Base-by-base conservation (phyloP, 83 land plant genomes). In the Thuja plicata region DNA sequence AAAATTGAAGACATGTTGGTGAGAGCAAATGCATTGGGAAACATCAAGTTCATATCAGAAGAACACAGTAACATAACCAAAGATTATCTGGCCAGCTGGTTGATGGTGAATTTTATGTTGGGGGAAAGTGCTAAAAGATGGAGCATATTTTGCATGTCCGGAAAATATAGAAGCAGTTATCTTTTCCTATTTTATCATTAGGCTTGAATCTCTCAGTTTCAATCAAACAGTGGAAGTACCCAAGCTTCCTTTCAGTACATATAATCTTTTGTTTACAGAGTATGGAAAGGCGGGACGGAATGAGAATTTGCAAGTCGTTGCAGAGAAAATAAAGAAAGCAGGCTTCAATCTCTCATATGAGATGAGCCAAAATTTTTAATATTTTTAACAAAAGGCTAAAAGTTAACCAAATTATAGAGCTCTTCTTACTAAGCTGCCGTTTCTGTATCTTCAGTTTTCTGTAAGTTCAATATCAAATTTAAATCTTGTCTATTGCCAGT, bases 231-330 rank as follows among this genome's bases (percentile, higher is more conserved):
- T 40, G 43, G 85, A 40, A 86, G 80, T 48, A 41, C 89, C 85
- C 87, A 78, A 66, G 71, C 84, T 91, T 38, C 24, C 57, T 85
- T 76, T 48, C 87, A 77, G 90, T 55, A 88, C 84, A 86, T 91
- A 88, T 62, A 87, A 86, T 79, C 60, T 91, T 37, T 89, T 89
- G 87, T 30, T 88, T 76, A 89, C 86, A n/a, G 92, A 87, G n/a
- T 91, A 88, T 85, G 19, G 30, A 60, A 88, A 87, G 62, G 89
- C 87, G 52, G 90, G 89, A 24, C 86, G 74, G 48, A 21, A 70
- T 21, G 87, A 90, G n/a, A 90, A 73, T 41, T 89, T 87, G 12
- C 40, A 43, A 89, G 90, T 24, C 24, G 21, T 41, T 80, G 10
- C 41, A 41, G 84, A 80, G 48, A 40, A 35, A 40, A 80, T 80